These are phyloP conservation scores for Colletotrichum sp. DNA, from an alignment of 2,329 filamentous ascomycete species.

Conservation along the genomic window DNA sequence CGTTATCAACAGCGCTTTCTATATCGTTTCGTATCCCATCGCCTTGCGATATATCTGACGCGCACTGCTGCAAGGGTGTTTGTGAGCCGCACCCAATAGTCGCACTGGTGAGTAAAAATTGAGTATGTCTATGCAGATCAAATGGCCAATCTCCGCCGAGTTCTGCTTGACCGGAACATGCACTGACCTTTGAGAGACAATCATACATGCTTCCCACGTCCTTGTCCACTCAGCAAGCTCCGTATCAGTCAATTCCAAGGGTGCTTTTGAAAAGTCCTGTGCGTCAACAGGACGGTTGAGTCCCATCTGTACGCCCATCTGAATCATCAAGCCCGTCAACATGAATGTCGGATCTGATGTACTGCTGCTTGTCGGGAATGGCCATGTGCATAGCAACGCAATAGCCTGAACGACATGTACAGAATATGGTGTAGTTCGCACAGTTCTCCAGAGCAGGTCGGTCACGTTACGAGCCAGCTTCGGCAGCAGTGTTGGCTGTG, in stretches of 20 bases:
- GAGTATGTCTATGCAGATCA: background rate
- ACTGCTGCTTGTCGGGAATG: background rate
- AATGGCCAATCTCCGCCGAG: background rate
- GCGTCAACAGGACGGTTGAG: background rate
- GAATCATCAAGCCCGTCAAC: background rate
- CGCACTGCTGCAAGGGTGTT: background rate
- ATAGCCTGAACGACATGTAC: background rate
- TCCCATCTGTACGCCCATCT: background rate
- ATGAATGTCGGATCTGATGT: background rate
- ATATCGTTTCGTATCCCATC: background rate
- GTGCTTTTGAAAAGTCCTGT: background rate
- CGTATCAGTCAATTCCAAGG: background rate
- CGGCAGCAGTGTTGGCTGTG: slow-evolving; percentile 3
- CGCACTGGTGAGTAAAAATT: background rate
- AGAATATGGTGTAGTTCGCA: background rate
- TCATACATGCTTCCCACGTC: background rate
- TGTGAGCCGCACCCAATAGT: background rate
- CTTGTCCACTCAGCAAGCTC: background rate
- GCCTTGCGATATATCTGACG: background rate
- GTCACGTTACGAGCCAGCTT: slow-evolving; percentile 6
- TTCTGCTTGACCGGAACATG: background rate
- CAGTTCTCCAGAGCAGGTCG: slow-evolving; percentile 9
- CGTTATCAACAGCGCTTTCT: background rate
- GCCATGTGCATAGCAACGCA: background rate
- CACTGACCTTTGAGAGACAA: background rate